phyloP scores from a whole-genome alignment of 106 monocot genomes.

The Dendrobium nobile region DNA sequence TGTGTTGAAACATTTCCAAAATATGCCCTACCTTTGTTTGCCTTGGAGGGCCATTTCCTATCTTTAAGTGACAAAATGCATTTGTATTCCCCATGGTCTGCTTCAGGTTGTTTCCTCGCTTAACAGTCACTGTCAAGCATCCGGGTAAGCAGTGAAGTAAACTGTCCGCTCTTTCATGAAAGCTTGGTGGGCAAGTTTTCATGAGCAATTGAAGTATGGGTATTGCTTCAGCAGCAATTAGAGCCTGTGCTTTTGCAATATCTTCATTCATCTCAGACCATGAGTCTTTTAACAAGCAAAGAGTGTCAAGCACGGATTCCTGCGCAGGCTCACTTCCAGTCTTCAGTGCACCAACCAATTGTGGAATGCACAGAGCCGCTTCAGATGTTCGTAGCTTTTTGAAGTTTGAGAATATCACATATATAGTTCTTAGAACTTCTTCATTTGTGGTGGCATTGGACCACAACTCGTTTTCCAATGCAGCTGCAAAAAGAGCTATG shows the following conservation, averaged over 20 bases:
- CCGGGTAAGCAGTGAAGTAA: slow-evolving; percentile 79
- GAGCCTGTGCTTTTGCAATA: slow-evolving; percentile 69
- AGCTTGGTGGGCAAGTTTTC: slow-evolving; percentile 81
- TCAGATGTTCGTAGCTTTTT: slow-evolving; percentile 73
- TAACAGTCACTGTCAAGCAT: slow-evolving; percentile 74
- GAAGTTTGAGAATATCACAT: slow-evolving; percentile 76
- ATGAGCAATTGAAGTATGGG: slow-evolving; percentile 71
- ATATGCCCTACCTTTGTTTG: slow-evolving; percentile 58
- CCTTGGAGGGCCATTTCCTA: slow-evolving; percentile 68
- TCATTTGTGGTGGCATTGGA: slow-evolving; percentile 60
- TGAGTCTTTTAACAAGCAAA: slow-evolving; percentile 73
- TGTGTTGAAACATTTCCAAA: neutral
- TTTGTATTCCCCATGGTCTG: slow-evolving; percentile 90
- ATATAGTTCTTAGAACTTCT: slow-evolving; percentile 64
- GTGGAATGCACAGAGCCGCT: slow-evolving; percentile 81
- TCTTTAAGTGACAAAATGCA: slow-evolving; percentile 75
- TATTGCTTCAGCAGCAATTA: slow-evolving; percentile 79
- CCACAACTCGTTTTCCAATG: slow-evolving; percentile 70
- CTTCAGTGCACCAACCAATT: slow-evolving; percentile 64
- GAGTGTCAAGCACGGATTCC: slow-evolving; percentile 69
- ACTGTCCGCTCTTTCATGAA: slow-evolving; percentile 82
- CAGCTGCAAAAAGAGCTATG: slow-evolving; percentile 45
- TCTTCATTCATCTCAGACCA: slow-evolving; percentile 78
- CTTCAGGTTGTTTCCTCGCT: slow-evolving; percentile 81
- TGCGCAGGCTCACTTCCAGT: slow-evolving; percentile 68